Conservation (phyloP, 805 yeast genomes). For the Saccharomycopsis sp. region DNA sequence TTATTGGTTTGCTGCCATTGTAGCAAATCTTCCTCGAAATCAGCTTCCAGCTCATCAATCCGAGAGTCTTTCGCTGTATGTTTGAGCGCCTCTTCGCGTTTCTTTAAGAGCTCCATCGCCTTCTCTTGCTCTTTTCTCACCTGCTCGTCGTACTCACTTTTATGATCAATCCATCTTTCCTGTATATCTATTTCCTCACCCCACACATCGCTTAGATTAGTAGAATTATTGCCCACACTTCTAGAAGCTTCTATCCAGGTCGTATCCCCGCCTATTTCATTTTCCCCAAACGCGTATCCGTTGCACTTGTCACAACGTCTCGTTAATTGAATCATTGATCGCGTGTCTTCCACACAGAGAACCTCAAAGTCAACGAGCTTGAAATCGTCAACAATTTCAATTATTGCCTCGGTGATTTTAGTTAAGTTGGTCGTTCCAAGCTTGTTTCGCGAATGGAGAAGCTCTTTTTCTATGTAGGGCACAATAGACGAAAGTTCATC, state of each 20-base stretch:
- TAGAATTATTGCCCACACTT: constrained; percentile 49
- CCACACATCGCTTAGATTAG: constrained; percentile 32
- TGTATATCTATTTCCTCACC: constrained; percentile 57
- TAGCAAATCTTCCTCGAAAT: constrained; percentile 19
- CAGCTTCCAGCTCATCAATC: constrained; percentile 39
- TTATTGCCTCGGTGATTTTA: constrained; percentile 65
- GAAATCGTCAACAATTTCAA: constrained; percentile 80
- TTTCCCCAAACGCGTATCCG: constrained; percentile 88
- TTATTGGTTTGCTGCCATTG: constrained; percentile 7
- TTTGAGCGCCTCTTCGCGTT: constrained; percentile 34
- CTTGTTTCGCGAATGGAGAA: constrained; percentile 24
- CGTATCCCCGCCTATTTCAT: constrained; percentile 94
- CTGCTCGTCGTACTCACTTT: constrained; percentile 64
- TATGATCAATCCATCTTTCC: constrained; percentile 91
- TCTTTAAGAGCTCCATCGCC: constrained; percentile 34
- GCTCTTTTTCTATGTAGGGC: constrained; percentile 65
- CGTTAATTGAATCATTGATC: constrained; percentile 79
- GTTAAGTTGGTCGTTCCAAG: constrained; percentile 32
- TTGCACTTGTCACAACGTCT: constrained; percentile 81
- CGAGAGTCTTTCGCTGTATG: constrained; percentile 30
- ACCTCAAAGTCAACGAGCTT: constrained; percentile 86
- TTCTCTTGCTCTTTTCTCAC: constrained; percentile 42
- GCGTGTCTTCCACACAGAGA: constrained; percentile 83
- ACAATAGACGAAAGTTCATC: constrained; percentile 68
- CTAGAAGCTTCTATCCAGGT: constrained; percentile 96